A percentile compares a stretch with the other conserved stretches of the same genome.
Evolutionary conservation across 164 flowering plant genomes (phyloP).

Genomic region (Annona cherimola): DNA sequence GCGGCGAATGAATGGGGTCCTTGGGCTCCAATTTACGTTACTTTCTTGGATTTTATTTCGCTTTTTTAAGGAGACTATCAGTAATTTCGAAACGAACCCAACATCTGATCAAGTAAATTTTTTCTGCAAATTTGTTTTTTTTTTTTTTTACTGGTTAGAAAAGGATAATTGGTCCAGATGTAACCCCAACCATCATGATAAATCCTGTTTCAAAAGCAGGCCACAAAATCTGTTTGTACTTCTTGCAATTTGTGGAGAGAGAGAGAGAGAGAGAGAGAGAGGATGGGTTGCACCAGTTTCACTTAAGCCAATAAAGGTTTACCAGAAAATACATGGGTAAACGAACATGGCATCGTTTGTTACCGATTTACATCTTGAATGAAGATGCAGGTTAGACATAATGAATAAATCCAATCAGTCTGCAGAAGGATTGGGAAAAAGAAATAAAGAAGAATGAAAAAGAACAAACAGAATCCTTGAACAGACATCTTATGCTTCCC

Average conservation of each 20-base stretch:
- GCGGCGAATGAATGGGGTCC: too few relatives aligned
- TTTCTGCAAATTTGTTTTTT: background rate
- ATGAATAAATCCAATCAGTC: constrained; percentile 23
- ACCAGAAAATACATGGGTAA: constrained; percentile 22
- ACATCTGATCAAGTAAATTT: background rate
- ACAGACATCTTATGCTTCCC: background rate
- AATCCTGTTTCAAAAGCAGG: background rate
- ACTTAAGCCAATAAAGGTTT: constrained; percentile 12
- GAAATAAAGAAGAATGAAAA: background rate
- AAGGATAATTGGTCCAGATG: background rate
- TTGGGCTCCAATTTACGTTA: too few relatives aligned
- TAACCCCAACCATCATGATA: background rate
- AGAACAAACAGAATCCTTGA: constrained; percentile 5
- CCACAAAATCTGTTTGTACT: background rate
- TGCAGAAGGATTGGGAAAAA: background rate
- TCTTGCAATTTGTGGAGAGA: background rate
- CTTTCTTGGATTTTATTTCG: too few relatives aligned
- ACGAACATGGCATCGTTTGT: constrained; percentile 16
- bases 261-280: constrained; percentile 10
- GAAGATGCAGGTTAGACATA: constrained; percentile 15
- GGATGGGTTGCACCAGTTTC: background rate
- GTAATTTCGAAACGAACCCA: background rate
- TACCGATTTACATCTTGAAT: constrained; percentile 10
- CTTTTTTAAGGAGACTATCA: too few relatives aligned
- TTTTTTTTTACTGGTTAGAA: too few relatives aligned